These are phyloP conservation scores for Neofusicoccum umdonicola DNA, from an alignment of 2,329 filamentous ascomycete species.

Conservation along the genomic window DNA sequence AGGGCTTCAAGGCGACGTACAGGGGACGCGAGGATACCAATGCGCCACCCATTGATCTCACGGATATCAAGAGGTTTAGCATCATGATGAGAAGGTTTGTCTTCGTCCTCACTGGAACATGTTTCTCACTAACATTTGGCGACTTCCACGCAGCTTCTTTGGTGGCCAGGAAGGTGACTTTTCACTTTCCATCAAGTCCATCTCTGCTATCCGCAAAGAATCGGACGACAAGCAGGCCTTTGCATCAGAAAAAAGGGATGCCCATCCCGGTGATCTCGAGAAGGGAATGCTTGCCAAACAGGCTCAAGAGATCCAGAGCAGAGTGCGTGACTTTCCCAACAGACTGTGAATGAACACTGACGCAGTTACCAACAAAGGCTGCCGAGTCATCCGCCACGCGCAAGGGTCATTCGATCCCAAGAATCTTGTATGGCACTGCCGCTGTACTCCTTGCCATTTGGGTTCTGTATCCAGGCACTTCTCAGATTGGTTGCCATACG, in stretches of 20 bases:
- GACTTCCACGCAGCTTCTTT: conserved; percentile 62
- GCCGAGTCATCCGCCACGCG: not conserved
- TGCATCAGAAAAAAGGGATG: not conserved
- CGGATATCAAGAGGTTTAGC: conserved; percentile 63
- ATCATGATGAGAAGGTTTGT: conserved; percentile 79
- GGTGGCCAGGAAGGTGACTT: conserved; percentile 70
- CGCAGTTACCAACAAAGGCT: not conserved
- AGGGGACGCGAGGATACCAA: conserved; percentile 65
- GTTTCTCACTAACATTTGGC: not conserved
- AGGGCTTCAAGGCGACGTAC: conserved; percentile 68
- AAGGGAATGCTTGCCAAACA: conserved; percentile 16
- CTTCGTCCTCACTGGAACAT: not conserved
- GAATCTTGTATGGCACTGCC: not conserved
- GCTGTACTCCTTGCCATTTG: conserved; percentile 4
- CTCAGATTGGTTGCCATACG: not conserved
- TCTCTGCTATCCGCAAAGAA: conserved; percentile 45
- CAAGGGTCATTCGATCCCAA: not conserved
- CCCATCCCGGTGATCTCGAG: conserved; percentile 25
- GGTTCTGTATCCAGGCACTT: conserved; percentile 4
- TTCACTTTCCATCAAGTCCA: conserved; percentile 54
- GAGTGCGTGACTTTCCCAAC: not conserved
- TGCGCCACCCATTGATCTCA: conserved; percentile 58
- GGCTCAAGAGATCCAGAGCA: not conserved
- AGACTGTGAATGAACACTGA: not conserved
- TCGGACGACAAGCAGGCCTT: not conserved